Evolutionary conservation across 768 basidiomycete genomes (phyloP), one percentile per base, ranked within the genome.

Genomic region (Rhodotorula kratochvilovae): DNA sequence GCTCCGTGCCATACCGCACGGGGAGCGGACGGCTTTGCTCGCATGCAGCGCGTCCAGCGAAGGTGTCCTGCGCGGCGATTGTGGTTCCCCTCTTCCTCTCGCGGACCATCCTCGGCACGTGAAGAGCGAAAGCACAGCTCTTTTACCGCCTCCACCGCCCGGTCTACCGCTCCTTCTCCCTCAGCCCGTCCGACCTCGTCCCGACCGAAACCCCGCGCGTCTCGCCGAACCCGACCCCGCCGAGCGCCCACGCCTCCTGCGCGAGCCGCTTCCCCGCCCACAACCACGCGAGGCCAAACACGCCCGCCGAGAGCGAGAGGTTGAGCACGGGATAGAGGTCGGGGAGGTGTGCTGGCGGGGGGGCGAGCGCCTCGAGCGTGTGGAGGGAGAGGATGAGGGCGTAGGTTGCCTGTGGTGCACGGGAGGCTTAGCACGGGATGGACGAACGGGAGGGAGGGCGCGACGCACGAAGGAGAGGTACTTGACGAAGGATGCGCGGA

Each of bases 321-420:
- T 96, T 97, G 50, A 92, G 82, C 1, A 94, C 91, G 0, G 89
- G 82, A 79, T 86, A 96, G 51, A 96, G 80, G 79, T 95, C 91
- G 0, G 91, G 94, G 73, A 91, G 90, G 69, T 88, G 87, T 11
- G 84, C 76, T 8, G 92, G 91, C 15, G 92, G 87, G 5, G 82
- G 50, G 43, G 89, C 56, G 13, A 87, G 43, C 42, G 85, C 51
- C 79, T 96, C 92, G 31, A 88, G 78, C 31, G 86, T 4, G 77
- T 94, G 91, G 16, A 93, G 80, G 1, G 79, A 35, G 11, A 84
- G 31, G 51, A 86, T 86, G 1, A 84, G 82, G 1, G 80, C 68
- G 78, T 93, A 91, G 54, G 85, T 83, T 29, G 79, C 80, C 90
- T 85, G 75, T 16, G 53, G 0, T 25, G 29, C 1, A 50, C 31